Evolutionary conservation across 768 basidiomycete species (phyloP), one percentile per base, ranked within the genome.

Genomic region (Serendipita indica): DNA sequence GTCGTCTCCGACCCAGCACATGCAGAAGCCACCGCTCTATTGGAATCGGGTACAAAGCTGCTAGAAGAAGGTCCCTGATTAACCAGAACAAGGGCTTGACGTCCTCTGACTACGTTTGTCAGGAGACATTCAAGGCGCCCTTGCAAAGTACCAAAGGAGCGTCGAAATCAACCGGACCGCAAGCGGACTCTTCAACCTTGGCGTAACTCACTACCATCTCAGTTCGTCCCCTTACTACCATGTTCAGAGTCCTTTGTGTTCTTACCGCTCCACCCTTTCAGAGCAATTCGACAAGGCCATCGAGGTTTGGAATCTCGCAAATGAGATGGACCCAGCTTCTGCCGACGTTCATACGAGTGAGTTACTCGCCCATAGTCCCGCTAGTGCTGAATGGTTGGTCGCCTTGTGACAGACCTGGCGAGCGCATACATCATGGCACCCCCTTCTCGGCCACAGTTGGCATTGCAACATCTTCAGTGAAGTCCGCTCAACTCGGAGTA

Each of bases 251-350:
- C 12, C 27, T 13, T n/a, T 25, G 1, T 14, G n/a, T 2, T 18
- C 25, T 28, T 16, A 28, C 27, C 45, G 54, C 62, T 65, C n/a
- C n/a, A 37, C 59, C 33, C 13, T 49, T 22, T 10, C 65, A 92
- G 89, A 90, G 79, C 86, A 91, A 67, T 92, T 82, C 68, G 84
- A 89, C 65, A 80, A 85, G 33, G 89, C 89, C 30, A 91, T 92
- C 62, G 72, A 79, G 37, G 80, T 84, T 33, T 92, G 89, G 89
- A 85, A 89, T 62, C 86, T 88, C 64, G 86, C 85, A 2, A 87
- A 91, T 60, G 70, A 77, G 22, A 70, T 90, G 39, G 86, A 90
- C 63, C 89, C 89, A 33, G 79, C 82, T 58, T 89, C 86, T 65
- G 78, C 89, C 25, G 89, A 91, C 68, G 81, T 88, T 30, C 89